Base-by-base conservation (phyloP, 176 grass and related monocot genomes). In the Thalia dealbata region DNA sequence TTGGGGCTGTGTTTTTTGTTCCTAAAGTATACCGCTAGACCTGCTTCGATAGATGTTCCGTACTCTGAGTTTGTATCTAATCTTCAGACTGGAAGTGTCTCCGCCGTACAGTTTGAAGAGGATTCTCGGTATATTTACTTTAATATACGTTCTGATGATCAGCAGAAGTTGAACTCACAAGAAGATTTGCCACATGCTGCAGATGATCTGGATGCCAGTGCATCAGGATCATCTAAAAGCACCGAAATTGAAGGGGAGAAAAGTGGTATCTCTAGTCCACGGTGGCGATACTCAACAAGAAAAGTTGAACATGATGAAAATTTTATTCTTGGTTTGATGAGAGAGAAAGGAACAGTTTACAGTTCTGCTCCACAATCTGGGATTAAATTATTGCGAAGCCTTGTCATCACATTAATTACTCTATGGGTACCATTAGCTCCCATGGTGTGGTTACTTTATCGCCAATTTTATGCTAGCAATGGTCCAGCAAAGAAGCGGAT, bases 371-470 rank as follows among this genome's bases (percentile, higher is more conserved):
- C 87, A 13, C 77, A 87, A 71, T 80, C 90, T 18, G 81, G 76
- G 15, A 79, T 80, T 12, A 86, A 27, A 69, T 78, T 90, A 59
- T 73, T 92, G 43, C 81, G 88, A 81, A 84, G 81, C 27, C 81
- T 89, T 78, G 75, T 97, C 11, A 85, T 80, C 61, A 88, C 89
- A 43, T 73, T 92, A 75, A 81, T 88, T 58, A 89, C 84, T 58
- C 73, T 92, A 9, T 97, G 90, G 95, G 74, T 97, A 21, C 88
- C 89, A 1, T 61, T 97, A 60, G 78, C 92, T 81, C 95, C 95
- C n/a, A 61, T 97, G 76, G 78, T 92, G 83, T 97, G 93, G 90
- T 86, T 97, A 80, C 73, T 92, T 78, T 85, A 97, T 79, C 84
- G 83, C 60, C 87, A 89, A 79, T 82, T 97, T 74, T 89, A 88